Evolutionary conservation across 139 green algal species (phyloP), one percentile per base, ranked within the genome.

Genomic region (Marvania coccoides): DNA sequence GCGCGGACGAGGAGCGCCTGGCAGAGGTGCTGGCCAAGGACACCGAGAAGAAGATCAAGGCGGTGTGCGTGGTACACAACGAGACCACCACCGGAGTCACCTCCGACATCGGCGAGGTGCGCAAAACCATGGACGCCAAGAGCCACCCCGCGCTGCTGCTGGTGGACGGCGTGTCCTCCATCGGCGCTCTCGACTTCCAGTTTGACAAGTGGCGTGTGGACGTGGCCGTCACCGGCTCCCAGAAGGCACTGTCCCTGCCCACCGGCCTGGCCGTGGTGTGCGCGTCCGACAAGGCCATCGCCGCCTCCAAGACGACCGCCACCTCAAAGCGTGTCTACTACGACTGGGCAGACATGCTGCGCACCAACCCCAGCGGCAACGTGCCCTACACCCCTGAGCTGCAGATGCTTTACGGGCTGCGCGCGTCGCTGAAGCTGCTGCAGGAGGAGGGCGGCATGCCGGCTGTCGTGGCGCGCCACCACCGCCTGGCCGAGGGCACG

Each of bases 171-270:
- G 93, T 98, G 23, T 94, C 83, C 9, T 95, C 85, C 36, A 97
- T 98, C 59, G 93, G 93, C 13, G 93, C 85, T 4, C 83, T 96
- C 26, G 77, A 91, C 42, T 98, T 98, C 77, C 65, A 86, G 47
- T 87, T 98, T 60, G 93, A 98, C 71, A 76, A 96, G 24, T 98
- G 92, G 92, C 58, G 85, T 14, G 93, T 98, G 24, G 93, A 98
- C 75, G 83, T 97, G 39, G 93, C 92, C 15, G 85, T 98, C 24
- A 98, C 93, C 13, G 92, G 92, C 31, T 91, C 77, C 6, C 93
- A 98, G 77, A 98, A 98, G 78, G 93, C 93, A 33, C 83, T 98
- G 38, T 95, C 84, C 24, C 72, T 98, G 75, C 93, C 93, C 30
- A 98, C 93, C 0, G 93, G 93, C 53, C 80, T 98, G 7, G 89